phyloP scores from a whole-genome alignment of 176 grass and related monocot genomes.

The Bolboschoenus planiculmis region DNA sequence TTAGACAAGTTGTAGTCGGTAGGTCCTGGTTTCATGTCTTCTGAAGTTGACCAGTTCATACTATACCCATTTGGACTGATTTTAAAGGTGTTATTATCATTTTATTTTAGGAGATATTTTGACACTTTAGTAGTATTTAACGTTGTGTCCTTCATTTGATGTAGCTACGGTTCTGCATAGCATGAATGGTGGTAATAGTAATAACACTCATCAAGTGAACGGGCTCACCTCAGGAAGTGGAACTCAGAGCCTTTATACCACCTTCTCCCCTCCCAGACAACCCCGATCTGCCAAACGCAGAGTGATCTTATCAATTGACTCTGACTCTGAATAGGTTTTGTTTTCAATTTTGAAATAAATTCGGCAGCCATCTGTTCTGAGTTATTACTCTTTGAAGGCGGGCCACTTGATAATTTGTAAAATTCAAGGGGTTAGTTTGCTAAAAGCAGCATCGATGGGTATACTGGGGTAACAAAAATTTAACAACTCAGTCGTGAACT shows the following conservation, averaged over 20 bases:
- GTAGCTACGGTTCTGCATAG: conserved; percentile 33
- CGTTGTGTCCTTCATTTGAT: not conserved
- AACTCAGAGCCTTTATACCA: not conserved
- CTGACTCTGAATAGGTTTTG: conserved; percentile 47
- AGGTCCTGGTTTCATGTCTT: conserved; percentile 13
- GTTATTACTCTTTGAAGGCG: not conserved
- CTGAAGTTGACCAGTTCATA: not conserved
- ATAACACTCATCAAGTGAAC: not conserved
- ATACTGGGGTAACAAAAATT: not conserved
- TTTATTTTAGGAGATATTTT: not conserved
- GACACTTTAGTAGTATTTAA: conserved; percentile 15
- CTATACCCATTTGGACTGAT: not conserved
- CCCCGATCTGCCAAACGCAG: conserved; percentile 37
- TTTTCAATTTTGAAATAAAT: not conserved
- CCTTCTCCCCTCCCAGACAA: conserved; percentile 18
- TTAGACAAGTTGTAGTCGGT: conserved; percentile 6
- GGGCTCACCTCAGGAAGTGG: not conserved
- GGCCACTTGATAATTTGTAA: not conserved
- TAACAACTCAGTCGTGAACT: not conserved
- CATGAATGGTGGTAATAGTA: not conserved
- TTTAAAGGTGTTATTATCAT: not conserved
- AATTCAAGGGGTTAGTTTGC: not conserved
- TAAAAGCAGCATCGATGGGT: not conserved
- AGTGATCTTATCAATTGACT: conserved; percentile 43
- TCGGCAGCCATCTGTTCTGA: not conserved